Base-by-base conservation (phyloP, 345 rosid species). In the Eucalyptus cladocalyx region DNA sequence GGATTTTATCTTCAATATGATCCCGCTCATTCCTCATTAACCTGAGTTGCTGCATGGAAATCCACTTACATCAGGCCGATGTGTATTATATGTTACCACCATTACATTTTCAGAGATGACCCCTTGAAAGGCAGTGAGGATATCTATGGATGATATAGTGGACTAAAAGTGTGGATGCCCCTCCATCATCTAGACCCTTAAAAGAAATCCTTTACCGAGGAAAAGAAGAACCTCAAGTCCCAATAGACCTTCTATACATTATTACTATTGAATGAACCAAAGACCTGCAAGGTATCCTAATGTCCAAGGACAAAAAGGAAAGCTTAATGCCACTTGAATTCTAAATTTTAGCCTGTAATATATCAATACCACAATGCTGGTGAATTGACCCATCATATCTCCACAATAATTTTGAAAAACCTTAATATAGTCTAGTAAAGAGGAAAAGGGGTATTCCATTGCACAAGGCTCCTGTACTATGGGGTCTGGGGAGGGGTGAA, bases 1-100 rank as follows among this genome's bases (percentile, higher is more conserved):
- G 97, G 87, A 98, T 92, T 91, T 91, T 90, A 89, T 97, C 99
- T 94, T 98, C 99, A 89, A 98, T 94, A n/a, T 91, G 91, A 92
- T 98, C 99, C 51, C 99, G 96, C 50, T 95, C 93, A 88, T 93
- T 93, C 93, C 99, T 97, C 95, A 94, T 90, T 92, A 93, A 86
- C 80, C 95, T 92, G 87, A 96, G 98, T 91, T 97, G 90, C 99
- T 97, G 96, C 87, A 81, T 32, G 51, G 37, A 56, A 87, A 83
- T 43, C 45, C 60, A 80, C 76, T 16, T n/a, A 51, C n/a, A 40
- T 15, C 51, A 54, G 48, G 58, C 42, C 54, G n/a, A 87, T 60
- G 43, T 37, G 47, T 4, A 53, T 40, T 76, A 23, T 10, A 48
- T 6, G 34, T 40, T 42, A 47, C 30, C 19, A 48, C 32, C 47